phyloP scores from a whole-genome alignment of 139 green algal genomes.

The Haematococcus lacustris region DNA sequence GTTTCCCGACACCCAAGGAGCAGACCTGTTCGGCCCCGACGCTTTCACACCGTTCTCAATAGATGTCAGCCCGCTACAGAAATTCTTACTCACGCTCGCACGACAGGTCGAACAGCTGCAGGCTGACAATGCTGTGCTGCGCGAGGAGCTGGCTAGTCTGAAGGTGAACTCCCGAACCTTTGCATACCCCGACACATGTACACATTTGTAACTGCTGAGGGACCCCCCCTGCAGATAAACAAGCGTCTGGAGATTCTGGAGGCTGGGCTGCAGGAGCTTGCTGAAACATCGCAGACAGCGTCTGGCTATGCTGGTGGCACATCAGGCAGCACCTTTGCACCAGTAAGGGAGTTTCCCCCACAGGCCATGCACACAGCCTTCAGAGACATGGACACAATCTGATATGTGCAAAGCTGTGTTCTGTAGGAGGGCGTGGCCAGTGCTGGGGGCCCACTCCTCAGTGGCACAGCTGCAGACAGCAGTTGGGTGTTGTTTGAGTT shows the following conservation, averaged over 20 bases:
- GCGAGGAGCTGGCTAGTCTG: constrained; percentile 20
- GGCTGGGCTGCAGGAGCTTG: constrained; percentile 31
- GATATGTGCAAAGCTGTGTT: neutral
- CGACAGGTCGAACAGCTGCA: constrained; percentile 27
- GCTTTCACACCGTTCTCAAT: no score
- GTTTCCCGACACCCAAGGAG: no score
- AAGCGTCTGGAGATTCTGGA: constrained; percentile 25
- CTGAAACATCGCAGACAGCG: constrained; percentile 8
- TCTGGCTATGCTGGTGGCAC: neutral
- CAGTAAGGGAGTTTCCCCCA: no score
- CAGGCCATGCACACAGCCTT: no score
- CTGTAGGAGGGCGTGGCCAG: neutral
- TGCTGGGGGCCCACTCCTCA: neutral
- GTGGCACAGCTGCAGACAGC: neutral
- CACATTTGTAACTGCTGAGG: neutral
- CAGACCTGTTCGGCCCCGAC: no score
- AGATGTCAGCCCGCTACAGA: constrained; percentile 21
- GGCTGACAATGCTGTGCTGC: constrained; percentile 23
- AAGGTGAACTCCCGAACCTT: constrained; percentile 10
- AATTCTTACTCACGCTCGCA: constrained; percentile 20
- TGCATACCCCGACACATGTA: neutral
- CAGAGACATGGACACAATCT: neutral
- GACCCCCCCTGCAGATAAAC: constrained; percentile 7
- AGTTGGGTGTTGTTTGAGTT: constrained; percentile 20
- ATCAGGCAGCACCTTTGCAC: neutral